Conservation (phyloP, 495 filamentous ascomycete genomes). For the Penicillium samsonianum region DNA sequence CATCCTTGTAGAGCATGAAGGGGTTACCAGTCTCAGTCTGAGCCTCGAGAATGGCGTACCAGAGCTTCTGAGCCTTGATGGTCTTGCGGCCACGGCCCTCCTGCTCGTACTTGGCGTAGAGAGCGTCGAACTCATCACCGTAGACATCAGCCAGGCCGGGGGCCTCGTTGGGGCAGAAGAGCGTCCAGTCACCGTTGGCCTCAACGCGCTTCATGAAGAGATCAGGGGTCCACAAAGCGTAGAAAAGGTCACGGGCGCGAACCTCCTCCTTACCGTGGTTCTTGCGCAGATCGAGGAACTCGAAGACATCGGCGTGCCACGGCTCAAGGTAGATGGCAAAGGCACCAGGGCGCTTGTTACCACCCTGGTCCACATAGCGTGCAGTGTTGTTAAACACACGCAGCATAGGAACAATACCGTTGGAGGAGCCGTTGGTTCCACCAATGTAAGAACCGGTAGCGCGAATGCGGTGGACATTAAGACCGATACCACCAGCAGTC, state of each 20-base stretch:
- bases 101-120: constrained; percentile 91
- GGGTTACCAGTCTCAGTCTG: constrained; percentile 99
- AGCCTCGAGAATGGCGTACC: constrained; percentile 96
- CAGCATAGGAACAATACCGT: constrained; percentile 96
- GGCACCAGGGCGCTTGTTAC: constrained; percentile 97
- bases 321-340: constrained; percentile 99
- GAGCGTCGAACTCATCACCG: constrained; percentile 92
- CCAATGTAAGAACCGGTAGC: constrained; percentile 96
- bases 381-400: constrained; percentile 99
- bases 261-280: constrained; percentile 99
- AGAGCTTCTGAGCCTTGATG: constrained; percentile 97
- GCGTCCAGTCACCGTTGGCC: constrained; percentile 90
- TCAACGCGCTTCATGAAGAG: constrained; percentile 99
- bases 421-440: constrained; percentile 96
- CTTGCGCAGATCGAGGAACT: constrained; percentile 96
- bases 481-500: constrained; percentile 94
- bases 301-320: constrained; percentile 97
- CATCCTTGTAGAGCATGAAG: constrained; percentile 99
- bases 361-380: constrained; percentile 96
- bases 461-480: constrained; percentile 94
- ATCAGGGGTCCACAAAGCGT: constrained; percentile 97
- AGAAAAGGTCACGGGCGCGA: constrained; percentile 95
- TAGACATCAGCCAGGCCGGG: constrained; percentile 94
- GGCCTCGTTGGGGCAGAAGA: constrained; percentile 96
- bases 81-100: constrained; percentile 87